phyloP scores from a whole-genome alignment of 495 filamentous ascomycete genomes.

The Echria macrotheca region DNA sequence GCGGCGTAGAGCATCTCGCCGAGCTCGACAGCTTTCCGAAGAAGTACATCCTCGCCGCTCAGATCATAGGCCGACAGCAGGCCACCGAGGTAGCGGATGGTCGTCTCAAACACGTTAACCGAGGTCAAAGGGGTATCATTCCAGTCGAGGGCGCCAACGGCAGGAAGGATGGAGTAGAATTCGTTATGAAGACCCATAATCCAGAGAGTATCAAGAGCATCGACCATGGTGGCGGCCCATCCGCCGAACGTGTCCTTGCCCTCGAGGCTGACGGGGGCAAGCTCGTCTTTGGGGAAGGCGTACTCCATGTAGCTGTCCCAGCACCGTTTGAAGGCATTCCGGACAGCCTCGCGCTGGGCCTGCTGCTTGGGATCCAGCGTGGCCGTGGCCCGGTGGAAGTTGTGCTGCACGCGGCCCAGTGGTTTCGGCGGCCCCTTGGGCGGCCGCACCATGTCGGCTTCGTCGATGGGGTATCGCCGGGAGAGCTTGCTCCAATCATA shows the following conservation, averaged over 20 bases:
- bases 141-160: conserved; percentile 67
- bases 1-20: conserved; percentile 73
- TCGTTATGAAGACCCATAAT: conserved; percentile 76
- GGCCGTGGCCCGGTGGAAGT: background rate
- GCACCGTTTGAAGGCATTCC: conserved; percentile 2
- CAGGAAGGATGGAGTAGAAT: conserved; percentile 66
- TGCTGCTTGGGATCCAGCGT: background rate
- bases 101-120: conserved; percentile 67
- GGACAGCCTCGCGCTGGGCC: conserved; percentile 3
- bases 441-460: conserved; percentile 4
- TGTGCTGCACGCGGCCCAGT: conserved; percentile 1
- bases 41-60: conserved; percentile 52
- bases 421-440: conserved; percentile 4
- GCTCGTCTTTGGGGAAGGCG: conserved; percentile 80
- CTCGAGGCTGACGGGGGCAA: conserved; percentile 56
- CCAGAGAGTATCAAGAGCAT: conserved; percentile 74
- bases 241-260: conserved; percentile 64
- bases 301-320: conserved; percentile 76
- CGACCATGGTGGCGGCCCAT: conserved; percentile 79
- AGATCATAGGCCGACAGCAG: conserved; percentile 75
- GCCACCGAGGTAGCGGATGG: conserved; percentile 69
- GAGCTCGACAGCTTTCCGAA: conserved; percentile 74
- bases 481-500: conserved; percentile 9
- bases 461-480: conserved; percentile 4
- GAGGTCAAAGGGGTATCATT: conserved; percentile 49